These are phyloP conservation scores for Larix kaempferi DNA, from an alignment of 75 land plant genomes.

Conservation along the genomic window DNA sequence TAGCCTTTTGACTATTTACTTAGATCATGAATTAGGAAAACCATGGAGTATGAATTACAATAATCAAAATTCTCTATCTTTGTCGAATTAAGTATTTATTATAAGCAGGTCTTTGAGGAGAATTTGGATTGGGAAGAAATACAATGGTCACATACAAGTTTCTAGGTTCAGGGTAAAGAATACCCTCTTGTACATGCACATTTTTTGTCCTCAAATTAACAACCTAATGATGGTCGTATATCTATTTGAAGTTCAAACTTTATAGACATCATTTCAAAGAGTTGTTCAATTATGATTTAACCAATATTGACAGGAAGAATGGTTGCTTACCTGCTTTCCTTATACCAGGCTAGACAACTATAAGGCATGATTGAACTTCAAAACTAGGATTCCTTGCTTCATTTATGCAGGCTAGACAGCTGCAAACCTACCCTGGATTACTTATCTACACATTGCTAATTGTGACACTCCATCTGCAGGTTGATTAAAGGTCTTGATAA, in stretches of 20 bases:
- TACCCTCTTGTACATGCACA: constrained; percentile 77
- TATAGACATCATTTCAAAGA: neutral
- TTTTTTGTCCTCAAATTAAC: constrained; percentile 59
- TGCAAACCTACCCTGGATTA: too few species aligned
- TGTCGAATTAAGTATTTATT: neutral
- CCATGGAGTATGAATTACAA: too few species aligned
- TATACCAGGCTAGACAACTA: too few species aligned
- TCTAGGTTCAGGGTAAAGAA: constrained; percentile 83
- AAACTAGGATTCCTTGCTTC: too few species aligned
- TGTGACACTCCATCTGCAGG: too few species aligned
- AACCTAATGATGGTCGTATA: neutral
- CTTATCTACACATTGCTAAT: too few species aligned
- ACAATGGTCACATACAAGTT: constrained; percentile 88
- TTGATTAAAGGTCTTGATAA: too few species aligned
- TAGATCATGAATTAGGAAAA: neutral
- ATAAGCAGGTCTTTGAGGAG: constrained; percentile 63
- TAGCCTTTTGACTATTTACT: neutral
- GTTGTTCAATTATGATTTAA: neutral
- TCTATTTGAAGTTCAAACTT: neutral
- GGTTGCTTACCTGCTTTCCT: neutral
- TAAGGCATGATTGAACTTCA: too few species aligned
- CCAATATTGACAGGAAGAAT: neutral
- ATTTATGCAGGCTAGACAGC: too few species aligned
- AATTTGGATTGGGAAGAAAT: constrained; percentile 89
- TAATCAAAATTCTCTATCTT: too few species aligned